Evolutionary conservation across 2,329 filamentous ascomycete species (phyloP).

Genomic region (Alternaria panax): DNA sequence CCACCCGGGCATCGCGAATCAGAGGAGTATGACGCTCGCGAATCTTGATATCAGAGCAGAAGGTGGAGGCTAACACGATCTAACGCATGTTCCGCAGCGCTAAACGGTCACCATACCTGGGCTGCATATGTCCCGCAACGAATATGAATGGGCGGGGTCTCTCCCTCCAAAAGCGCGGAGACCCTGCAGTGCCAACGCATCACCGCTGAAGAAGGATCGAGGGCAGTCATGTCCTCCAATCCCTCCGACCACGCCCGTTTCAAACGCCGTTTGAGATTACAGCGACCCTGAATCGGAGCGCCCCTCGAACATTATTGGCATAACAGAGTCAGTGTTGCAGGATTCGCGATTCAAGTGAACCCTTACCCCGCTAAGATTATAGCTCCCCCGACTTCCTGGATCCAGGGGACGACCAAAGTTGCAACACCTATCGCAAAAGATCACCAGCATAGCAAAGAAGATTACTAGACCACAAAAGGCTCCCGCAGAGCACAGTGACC

Average conservation of each 20-base stretch:
- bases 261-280: conserved; percentile 30
- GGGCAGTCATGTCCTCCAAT: conserved; percentile 38
- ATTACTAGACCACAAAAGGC: background rate
- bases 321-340: background rate
- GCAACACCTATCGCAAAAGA: background rate
- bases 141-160: conserved; percentile 26
- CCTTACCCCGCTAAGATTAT: conserved; percentile 6
- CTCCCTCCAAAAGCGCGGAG: conserved; percentile 18
- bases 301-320: background rate
- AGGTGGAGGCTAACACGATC: conserved; percentile 5
- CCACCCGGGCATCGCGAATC: background rate
- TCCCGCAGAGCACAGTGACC: background rate
- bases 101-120: conserved; percentile 27
- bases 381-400: conserved; percentile 3
- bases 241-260: conserved; percentile 40
- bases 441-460: background rate
- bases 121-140: conserved; percentile 15
- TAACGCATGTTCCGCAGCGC: conserved; percentile 27
- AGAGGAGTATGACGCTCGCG: background rate
- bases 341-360: conserved; percentile 1
- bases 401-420: background rate
- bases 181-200: conserved; percentile 47
- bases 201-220: conserved; percentile 35
- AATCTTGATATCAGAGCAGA: background rate
- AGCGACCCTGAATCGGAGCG: conserved; percentile 29